Evolutionary conservation across 2,329 filamentous ascomycete species (phyloP).

Genomic region (Aureobasidium pullulans): DNA sequence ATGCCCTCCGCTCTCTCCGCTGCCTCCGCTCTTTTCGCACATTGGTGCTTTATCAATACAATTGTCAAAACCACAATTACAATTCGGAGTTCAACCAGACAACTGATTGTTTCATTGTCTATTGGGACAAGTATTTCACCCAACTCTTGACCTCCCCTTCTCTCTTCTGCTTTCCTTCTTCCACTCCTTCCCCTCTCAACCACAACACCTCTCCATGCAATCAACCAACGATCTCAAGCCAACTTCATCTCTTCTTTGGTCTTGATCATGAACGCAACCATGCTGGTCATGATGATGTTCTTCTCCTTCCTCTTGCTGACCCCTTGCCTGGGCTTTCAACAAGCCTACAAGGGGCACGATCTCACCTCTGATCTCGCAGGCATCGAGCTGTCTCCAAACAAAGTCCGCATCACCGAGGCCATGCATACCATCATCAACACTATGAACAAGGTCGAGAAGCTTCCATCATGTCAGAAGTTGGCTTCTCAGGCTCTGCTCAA

Average conservation of each 20-base stretch:
- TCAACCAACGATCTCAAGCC: not conserved
- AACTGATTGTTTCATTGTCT: not conserved
- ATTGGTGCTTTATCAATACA: not conserved
- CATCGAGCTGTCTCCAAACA: conserved; percentile 6
- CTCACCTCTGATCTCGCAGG: not conserved
- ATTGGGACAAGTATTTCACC: not conserved
- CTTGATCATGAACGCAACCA: conserved; percentile 5
- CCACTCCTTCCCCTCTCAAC: not conserved
- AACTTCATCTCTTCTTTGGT: not conserved
- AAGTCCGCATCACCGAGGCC: conserved; percentile 9
- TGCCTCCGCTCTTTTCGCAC: not conserved
- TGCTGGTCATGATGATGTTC: not conserved
- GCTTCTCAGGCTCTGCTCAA: conserved; percentile 46
- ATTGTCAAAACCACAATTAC: conserved; percentile 4
- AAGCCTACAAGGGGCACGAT: conserved; percentile 11
- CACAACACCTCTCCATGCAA: not conserved
- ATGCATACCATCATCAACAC: conserved; percentile 31
- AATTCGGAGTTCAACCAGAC: not conserved
- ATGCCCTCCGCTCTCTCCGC: not conserved
- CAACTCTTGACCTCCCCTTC: not conserved
- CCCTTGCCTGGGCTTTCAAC: conserved; percentile 13
- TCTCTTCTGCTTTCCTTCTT: not conserved
- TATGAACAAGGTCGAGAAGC: conserved; percentile 37
- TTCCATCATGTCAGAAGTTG: conserved; percentile 46
- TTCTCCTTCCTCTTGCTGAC: not conserved